Percentiles rank a stretch among this genome's conserved stretches.
Evolutionary conservation across 2,329 filamentous ascomycete species (phyloP).

Genomic region (Fusarium verrucosum): DNA sequence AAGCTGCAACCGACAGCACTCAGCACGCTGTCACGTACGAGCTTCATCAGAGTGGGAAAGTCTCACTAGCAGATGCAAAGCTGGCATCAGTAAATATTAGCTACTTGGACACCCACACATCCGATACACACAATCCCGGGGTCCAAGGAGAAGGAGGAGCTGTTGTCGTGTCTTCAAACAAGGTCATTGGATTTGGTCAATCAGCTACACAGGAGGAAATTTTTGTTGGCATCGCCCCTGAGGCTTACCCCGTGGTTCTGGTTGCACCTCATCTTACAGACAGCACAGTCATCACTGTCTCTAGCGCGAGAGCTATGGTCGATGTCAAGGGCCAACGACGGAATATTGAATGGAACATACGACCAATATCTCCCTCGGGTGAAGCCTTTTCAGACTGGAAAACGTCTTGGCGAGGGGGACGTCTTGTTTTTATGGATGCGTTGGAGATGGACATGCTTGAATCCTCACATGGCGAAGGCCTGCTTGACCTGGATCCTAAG

Average conservation of each 20-base stretch:
- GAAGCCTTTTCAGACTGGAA: background rate
- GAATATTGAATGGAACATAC: slow-evolving; percentile 40
- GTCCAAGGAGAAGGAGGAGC: slow-evolving; percentile 41
- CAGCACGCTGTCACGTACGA: slow-evolving; percentile 30
- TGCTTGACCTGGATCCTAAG: slow-evolving; percentile 42
- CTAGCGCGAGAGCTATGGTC: slow-evolving; percentile 45
- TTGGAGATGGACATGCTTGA: slow-evolving; percentile 48
- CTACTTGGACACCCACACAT: slow-evolving; percentile 40
- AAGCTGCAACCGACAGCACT: rapidly evolving
- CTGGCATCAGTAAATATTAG: slow-evolving; percentile 25
- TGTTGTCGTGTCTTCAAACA: slow-evolving; percentile 49
- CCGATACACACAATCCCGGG: slow-evolving; percentile 33
- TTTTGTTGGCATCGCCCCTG: slow-evolving; percentile 48
- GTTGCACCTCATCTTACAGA: slow-evolving; percentile 45
- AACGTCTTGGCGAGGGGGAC: slow-evolving; percentile 35
- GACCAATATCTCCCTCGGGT: background rate
- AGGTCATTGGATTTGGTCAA: slow-evolving; percentile 49
- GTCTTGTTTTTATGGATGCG: slow-evolving; percentile 51
- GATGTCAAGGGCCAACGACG: slow-evolving; percentile 45
- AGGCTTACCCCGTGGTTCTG: slow-evolving; percentile 49
- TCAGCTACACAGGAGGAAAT: slow-evolving; percentile 51
- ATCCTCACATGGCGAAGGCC: background rate
- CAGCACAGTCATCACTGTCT: slow-evolving; percentile 43
- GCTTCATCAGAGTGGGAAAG: slow-evolving; percentile 18
- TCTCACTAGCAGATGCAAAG: background rate